Conservation (phyloP, 306 rosid species). For the Neltuma alba region DNA sequence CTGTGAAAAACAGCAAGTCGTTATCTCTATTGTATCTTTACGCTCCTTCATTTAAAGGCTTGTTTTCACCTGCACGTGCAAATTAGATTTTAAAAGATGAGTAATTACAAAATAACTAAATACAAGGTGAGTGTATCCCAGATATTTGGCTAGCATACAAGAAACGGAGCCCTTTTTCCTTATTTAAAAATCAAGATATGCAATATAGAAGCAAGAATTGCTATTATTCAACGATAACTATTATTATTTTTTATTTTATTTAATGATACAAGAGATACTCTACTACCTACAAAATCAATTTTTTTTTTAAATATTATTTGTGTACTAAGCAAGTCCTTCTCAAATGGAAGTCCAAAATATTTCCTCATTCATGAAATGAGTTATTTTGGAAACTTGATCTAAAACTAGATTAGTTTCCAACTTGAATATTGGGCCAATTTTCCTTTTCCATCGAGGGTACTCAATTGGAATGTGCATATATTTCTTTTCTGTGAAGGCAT, state of each 20-base stretch:
- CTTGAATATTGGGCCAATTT: neutral
- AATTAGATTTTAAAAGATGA: neutral
- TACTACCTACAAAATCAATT: neutral
- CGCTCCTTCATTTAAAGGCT: neutral
- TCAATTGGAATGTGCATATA: neutral
- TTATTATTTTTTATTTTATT: neutral
- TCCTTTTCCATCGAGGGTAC: neutral
- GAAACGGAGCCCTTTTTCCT: neutral
- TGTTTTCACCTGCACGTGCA: neutral
- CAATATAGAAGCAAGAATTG: neutral
- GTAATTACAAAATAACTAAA: neutral
- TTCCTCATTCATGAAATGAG: neutral
- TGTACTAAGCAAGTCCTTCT: neutral
- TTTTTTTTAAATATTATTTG: neutral
- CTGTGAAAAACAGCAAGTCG: neutral
- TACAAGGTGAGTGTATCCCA: neutral
- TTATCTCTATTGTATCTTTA: neutral
- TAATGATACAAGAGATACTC: neutral
- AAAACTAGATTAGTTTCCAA: neutral
- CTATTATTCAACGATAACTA: neutral
- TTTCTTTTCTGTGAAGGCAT: neutral
- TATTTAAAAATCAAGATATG: neutral
- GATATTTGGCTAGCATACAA: neutral
- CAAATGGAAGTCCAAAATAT: neutral
- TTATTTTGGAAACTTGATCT: neutral